phyloP scores from a whole-genome alignment of 331 rosid species.

The Acacia concinna region DNA sequence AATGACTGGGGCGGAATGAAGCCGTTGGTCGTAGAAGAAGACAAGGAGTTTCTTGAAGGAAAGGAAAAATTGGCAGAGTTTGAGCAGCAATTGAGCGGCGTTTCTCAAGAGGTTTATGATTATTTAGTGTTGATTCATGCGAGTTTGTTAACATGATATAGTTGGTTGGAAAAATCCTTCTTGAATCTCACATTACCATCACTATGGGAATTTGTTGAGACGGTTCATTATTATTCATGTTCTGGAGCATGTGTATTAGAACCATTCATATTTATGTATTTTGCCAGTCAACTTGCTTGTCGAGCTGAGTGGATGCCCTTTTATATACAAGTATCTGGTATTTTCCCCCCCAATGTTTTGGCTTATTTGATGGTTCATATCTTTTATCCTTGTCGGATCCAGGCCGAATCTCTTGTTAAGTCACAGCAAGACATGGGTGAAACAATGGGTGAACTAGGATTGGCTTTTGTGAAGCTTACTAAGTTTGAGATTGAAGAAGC shows the following conservation, averaged over 20 bases:
- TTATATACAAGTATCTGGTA: neutral
- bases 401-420: constrained; percentile 93
- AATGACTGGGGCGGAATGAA: constrained; percentile 78
- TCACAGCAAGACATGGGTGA: constrained; percentile 93
- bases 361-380: neutral
- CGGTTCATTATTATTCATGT: neutral
- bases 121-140: neutral
- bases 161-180: constrained; percentile 3
- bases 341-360: neutral
- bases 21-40: constrained; percentile 75
- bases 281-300: constrained; percentile 3
- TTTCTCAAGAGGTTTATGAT: constrained; percentile 70
- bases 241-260: neutral
- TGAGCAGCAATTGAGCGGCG: constrained; percentile 63
- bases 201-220: constrained; percentile 13
- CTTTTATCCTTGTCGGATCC: constrained; percentile 14
- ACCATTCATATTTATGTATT: neutral
- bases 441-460: constrained; percentile 78
- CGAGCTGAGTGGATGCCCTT: neutral
- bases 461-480: constrained; percentile 76
- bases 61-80: constrained; percentile 64
- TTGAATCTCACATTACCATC: constrained; percentile 3
- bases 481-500: constrained; percentile 88
- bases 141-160: neutral
- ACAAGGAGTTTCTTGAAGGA: constrained; percentile 73